These are phyloP conservation scores for Candida manassasensis DNA, from an alignment of 805 yeast genomes.

Conservation along the genomic window DNA sequence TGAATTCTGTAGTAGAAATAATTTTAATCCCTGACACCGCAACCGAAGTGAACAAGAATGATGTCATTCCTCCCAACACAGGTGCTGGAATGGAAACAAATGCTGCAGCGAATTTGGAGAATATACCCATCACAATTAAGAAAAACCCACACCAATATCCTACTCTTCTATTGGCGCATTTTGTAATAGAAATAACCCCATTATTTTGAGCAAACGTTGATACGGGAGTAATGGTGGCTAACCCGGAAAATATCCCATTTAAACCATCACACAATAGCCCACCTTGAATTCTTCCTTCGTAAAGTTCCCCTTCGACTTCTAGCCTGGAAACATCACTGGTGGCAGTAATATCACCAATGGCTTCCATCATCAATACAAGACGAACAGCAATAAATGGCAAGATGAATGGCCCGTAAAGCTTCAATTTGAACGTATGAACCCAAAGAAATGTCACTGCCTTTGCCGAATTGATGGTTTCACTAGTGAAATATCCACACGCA, in stretches of 20 bases:
- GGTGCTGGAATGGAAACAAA: constrained; percentile 53
- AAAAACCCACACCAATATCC: constrained; percentile 82
- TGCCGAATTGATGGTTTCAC: constrained; percentile 55
- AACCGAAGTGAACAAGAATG: constrained; percentile 70
- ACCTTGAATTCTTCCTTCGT: constrained; percentile 87
- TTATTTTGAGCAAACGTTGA: constrained; percentile 93
- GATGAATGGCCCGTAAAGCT: constrained; percentile 80
- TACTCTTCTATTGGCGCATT: constrained; percentile 79
- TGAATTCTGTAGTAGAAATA: constrained; percentile 55
- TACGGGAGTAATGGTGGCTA: constrained; percentile 84
- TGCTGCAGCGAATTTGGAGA: constrained; percentile 87
- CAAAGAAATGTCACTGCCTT: constrained; percentile 83
- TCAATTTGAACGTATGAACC: constrained; percentile 77
- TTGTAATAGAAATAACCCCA: constrained; percentile 89
- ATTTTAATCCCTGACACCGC: constrained; percentile 72
- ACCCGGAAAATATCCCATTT: constrained; percentile 70
- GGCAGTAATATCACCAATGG: constrained; percentile 93
- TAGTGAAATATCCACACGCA: constrained; percentile 76
- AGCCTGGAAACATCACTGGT: constrained; percentile 86
- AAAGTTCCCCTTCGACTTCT: constrained; percentile 75
- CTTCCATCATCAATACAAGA: constrained; percentile 82
- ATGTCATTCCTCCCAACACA: constrained; percentile 79
- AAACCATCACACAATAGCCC: constrained; percentile 88
- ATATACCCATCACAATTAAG: constrained; percentile 79
- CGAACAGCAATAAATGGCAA: constrained; percentile 82